phyloP scores from a whole-genome alignment of 1,139 yeast species.

The Pneumocystis carinii region DNA sequence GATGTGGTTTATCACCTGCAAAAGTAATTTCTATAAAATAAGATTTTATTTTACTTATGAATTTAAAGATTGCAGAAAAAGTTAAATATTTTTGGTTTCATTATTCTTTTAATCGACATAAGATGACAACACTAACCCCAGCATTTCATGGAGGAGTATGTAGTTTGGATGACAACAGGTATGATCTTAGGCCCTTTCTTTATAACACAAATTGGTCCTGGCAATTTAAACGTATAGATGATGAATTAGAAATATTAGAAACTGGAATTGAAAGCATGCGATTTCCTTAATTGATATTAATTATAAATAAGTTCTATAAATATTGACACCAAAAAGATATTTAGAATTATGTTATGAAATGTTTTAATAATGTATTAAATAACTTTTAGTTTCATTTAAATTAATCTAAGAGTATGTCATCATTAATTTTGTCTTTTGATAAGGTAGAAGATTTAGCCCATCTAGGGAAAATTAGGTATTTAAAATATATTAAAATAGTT shows the following conservation, averaged over 20 bases:
- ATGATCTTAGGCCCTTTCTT: slow-evolving; percentile 84
- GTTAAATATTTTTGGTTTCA: slow-evolving; percentile 85
- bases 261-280: neutral
- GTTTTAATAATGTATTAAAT: neutral
- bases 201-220: slow-evolving; percentile 82
- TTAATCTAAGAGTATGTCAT: neutral
- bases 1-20: slow-evolving; percentile 26
- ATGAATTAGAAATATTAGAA: slow-evolving; percentile 12
- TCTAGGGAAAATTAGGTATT: neutral
- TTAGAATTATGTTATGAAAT: neutral
- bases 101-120: slow-evolving; percentile 89
- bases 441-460: neutral
- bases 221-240: slow-evolving; percentile 80
- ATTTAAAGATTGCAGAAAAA: slow-evolving; percentile 75
- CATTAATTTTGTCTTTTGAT: neutral
- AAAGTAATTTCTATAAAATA: neutral
- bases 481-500: neutral
- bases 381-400: neutral
- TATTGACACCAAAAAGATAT: neutral
- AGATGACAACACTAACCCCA: slow-evolving; percentile 92
- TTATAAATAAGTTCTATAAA: neutral
- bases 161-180: slow-evolving; percentile 94
- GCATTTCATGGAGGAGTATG: slow-evolving; percentile 95
- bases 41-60: slow-evolving; percentile 40
- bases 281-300: neutral